These are phyloP conservation scores for Scopulariopsis brevicaulis DNA, from an alignment of 2,329 filamentous ascomycete species.

Conservation along the genomic window DNA sequence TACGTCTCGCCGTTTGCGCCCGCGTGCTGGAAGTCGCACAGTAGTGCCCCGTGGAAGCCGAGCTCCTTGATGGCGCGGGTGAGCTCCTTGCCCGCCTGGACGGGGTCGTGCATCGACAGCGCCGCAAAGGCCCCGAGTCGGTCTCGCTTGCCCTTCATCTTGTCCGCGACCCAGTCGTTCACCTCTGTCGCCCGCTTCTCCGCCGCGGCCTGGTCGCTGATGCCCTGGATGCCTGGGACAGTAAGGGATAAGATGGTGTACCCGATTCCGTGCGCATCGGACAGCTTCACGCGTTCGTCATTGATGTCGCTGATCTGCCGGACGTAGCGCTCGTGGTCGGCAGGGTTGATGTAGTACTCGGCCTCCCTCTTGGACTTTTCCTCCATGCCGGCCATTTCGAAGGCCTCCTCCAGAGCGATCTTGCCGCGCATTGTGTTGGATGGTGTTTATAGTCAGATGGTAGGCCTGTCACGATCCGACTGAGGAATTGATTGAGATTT, in stretches of 20 bases:
- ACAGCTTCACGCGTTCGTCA: too few species aligned
- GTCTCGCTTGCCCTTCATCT: not conserved
- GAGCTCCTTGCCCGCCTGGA: slow-evolving; percentile 16
- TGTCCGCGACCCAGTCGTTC: not conserved
- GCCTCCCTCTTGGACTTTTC: not conserved
- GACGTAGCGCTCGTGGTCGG: too few species aligned
- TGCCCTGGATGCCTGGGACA: not conserved
- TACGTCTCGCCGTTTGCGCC: slow-evolving; percentile 11
- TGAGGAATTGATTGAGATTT: too few species aligned
- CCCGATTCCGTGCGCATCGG: not conserved
- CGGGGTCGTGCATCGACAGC: slow-evolving; percentile 17
- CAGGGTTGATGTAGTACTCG: not conserved
- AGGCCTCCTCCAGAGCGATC: not conserved
- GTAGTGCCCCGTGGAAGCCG: not conserved
- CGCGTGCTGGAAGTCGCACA: slow-evolving; percentile 4
- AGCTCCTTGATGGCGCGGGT: slow-evolving; percentile 11
- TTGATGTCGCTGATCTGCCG: too few species aligned
- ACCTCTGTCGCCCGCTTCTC: not conserved
- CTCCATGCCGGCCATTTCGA: not conserved
- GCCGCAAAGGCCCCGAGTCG: slow-evolving; percentile 17
- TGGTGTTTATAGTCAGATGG: too few species aligned
- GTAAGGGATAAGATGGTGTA: not conserved
- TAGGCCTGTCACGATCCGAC: too few species aligned
- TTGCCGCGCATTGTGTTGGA: not conserved
- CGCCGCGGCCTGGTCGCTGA: not conserved